Percentiles rank a stretch among this genome's conserved stretches.
phyloP scores from a whole-genome alignment of 192 early-diverging fungal species.

The Coemansia sp. region DNA sequence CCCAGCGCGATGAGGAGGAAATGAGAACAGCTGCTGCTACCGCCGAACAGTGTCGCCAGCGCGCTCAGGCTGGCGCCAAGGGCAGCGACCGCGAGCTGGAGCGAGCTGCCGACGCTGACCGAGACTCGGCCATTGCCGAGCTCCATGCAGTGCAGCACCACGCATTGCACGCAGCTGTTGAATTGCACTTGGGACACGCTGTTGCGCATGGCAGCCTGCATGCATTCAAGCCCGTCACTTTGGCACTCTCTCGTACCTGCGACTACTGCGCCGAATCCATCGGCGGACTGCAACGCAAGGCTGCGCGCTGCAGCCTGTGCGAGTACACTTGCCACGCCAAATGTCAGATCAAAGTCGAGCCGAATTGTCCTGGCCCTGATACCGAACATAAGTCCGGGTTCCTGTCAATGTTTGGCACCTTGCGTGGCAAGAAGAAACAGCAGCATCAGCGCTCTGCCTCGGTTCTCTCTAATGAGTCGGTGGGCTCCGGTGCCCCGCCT shows the following conservation, averaged over 20 bases:
- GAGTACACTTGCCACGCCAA: conserved; percentile 50
- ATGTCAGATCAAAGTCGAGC: conserved; percentile 52
- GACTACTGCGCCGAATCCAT: conserved; percentile 54
- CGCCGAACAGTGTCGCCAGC: conserved; percentile 33
- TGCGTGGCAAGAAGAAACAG: conserved; percentile 23
- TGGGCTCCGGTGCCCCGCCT: background rate
- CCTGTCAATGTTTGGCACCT: conserved; percentile 41
- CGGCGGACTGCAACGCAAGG: conserved; percentile 47
- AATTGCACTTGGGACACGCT: conserved; percentile 35
- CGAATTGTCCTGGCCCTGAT: conserved; percentile 39
- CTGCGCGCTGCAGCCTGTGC: conserved; percentile 38
- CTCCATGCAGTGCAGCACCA: conserved; percentile 44
- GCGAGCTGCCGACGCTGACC: conserved; percentile 19
- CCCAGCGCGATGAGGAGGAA: conserved; percentile 23
- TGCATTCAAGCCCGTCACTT: conserved; percentile 43
- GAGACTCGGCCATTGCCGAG: conserved; percentile 39
- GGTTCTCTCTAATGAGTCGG: conserved; percentile 19
- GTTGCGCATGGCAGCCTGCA: conserved; percentile 42
- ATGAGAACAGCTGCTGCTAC: conserved; percentile 13
- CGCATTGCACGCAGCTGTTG: conserved; percentile 34
- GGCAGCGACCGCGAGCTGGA: conserved; percentile 24
- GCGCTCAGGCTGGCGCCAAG: background rate
- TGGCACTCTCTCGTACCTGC: conserved; percentile 48
- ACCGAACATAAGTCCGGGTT: conserved; percentile 40
- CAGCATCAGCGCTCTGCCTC: conserved; percentile 29